These are phyloP conservation scores for Hypoxylon sp. DNA, from an alignment of 2,329 filamentous ascomycete genomes.

Conservation along the genomic window DNA sequence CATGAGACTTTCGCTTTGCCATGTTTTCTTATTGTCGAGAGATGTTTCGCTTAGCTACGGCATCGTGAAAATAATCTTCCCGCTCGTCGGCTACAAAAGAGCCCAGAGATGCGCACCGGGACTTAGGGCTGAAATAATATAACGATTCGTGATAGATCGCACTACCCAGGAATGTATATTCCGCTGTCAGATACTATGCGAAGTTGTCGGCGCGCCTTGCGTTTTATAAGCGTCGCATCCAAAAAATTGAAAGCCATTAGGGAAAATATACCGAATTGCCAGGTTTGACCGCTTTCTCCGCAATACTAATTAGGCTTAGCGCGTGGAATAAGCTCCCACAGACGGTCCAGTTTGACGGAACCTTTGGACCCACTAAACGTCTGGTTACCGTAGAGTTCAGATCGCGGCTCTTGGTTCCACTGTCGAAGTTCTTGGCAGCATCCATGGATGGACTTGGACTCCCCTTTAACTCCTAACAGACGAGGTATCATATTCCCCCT, in stretches of 20 bases:
- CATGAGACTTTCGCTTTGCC: constrained; percentile 52
- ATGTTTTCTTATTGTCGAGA: constrained; percentile 41
- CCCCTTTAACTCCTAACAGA: background rate
- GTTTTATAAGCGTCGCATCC: constrained; percentile 9
- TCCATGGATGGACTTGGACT: background rate
- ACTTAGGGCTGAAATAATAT: background rate
- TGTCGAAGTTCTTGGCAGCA: background rate
- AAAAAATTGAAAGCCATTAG: constrained; percentile 20
- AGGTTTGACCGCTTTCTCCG: constrained; percentile 44
- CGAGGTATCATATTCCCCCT: background rate
- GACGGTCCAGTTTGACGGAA: constrained; percentile 4
- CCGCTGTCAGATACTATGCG: background rate
- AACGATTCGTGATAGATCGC: background rate
- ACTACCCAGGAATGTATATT: background rate
- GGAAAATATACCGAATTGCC: constrained; percentile 43
- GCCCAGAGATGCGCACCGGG: background rate
- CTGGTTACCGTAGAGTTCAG: constrained; percentile 13
- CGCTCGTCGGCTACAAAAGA: background rate
- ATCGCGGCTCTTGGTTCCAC: constrained; percentile 1
- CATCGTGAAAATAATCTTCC: constrained; percentile 27
- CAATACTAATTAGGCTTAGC: constrained; percentile 38
- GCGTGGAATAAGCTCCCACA: constrained; percentile 23
- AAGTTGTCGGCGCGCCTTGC: background rate
- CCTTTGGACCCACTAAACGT: constrained; percentile 10
- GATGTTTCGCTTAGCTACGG: constrained; percentile 31